Base-by-base conservation (phyloP, 306 rosid genomes). In the Vicia sativa region DNA sequence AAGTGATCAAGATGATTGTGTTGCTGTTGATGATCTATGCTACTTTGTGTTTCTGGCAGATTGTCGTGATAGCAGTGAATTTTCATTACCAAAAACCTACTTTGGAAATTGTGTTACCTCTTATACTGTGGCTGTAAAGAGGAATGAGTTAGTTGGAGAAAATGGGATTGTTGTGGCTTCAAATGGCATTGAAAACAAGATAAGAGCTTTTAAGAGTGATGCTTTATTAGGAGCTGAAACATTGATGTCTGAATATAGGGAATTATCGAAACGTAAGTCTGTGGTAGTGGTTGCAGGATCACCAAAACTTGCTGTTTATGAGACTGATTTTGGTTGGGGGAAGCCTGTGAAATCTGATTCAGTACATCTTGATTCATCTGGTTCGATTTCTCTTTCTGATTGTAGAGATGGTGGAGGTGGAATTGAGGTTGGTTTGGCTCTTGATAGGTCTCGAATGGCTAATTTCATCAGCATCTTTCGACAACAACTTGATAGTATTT, bases 271-370 rank as follows among this genome's bases (percentile, higher is more conserved):
- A 0, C 12, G 26, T 4, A 11, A 37, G 8, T 7, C 60, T 31
- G 7, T 34, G 0, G 3, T 72, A 0, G 0, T 8, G 3, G 49
- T 79, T 4, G 83, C 86, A 11, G 86, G 87, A 2, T 82, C 86
- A 28, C 82, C 80, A 2, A 86, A 35, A 31, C 3, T 78, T 42
- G 77, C 60, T 0, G 60, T 80, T 48, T 83, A 80, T 13, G 52
- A 76, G 25, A 75, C 80, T 11, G 82, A 86, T 78, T 83, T 86
- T 69, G 91, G 91, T 18, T 80, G 78, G 82, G 91, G 86, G 6
- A 86, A 52, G 70, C 87, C 87, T 0, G 71, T 55, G 66, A 83
- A 75, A 58, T 49, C 73, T 14, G 87, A 78, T 37, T 25, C 72
- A 6, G 81, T 42, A 4, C 84, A 83, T 4, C 43, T 67, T 54